phyloP scores from a whole-genome alignment of 2,329 filamentous ascomycete species.

The Ophiostoma australiae region DNA sequence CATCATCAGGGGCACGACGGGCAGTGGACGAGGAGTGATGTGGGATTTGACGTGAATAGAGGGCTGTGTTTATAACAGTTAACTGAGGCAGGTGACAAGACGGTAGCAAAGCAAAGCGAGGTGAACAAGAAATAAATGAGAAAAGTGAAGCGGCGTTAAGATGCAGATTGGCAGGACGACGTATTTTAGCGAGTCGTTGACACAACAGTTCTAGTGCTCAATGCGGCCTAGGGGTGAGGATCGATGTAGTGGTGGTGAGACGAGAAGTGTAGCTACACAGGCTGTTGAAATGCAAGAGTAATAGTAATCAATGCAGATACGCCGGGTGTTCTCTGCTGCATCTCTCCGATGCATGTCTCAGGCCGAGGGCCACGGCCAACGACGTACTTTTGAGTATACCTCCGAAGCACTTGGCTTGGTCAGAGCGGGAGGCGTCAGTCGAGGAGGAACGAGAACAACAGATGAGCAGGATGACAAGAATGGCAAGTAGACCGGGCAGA shows the following conservation, averaged over 20 bases:
- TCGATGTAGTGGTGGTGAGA: background rate
- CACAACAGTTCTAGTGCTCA: background rate
- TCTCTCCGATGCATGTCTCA: constrained; percentile 1
- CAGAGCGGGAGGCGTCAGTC: background rate
- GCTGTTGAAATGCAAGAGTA: too few relatives aligned
- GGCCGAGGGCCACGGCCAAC: background rate
- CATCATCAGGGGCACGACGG: too few relatives aligned
- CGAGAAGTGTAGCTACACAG: too few relatives aligned
- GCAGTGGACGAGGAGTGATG: too few relatives aligned
- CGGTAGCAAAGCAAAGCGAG: background rate
- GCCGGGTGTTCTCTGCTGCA: background rate
- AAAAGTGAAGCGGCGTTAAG: background rate
- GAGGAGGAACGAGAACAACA: background rate
- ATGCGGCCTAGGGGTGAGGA: background rate
- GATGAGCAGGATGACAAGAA: background rate
- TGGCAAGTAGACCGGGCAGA: background rate
- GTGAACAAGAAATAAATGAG: background rate
- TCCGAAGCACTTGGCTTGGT: background rate
- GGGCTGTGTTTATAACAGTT: too few relatives aligned
- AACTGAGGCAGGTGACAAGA: background rate
- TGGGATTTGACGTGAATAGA: too few relatives aligned
- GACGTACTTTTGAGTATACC: background rate
- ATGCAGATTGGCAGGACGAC: background rate
- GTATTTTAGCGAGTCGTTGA: background rate
- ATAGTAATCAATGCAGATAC: background rate